Evolutionary conservation across 2,329 filamentous ascomycete genomes (phyloP), one percentile per base, ranked within the genome.

Genomic region (Madurella mycetomatis): DNA sequence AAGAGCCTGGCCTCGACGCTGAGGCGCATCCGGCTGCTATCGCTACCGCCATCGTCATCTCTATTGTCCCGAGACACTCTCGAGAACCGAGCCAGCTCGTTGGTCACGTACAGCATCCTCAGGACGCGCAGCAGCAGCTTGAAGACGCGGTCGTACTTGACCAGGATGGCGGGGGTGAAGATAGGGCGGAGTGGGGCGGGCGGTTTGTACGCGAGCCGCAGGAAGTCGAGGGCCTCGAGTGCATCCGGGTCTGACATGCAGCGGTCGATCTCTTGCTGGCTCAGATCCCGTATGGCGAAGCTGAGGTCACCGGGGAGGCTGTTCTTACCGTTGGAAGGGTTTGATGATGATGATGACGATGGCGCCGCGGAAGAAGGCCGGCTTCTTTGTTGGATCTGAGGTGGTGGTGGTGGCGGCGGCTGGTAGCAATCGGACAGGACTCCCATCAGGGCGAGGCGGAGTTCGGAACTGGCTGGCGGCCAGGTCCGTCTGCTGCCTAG

Each of bases 401-500:
- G 30, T n/a, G 25, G 25, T n/a, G 30, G 16, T 1, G 42, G 37
- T n/a, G 40, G 19, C 13, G 54, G 60, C 5, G 54, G 3, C 15
- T 64, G 70, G 62, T 90, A 90, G 59, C 84, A 89, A 60, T 96
- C 92, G 1, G 81, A 80, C 7, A 97, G 74, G 1, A 97, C 81
- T 0, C 90, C 91, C 80, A 92, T 95, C 16, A 99, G 76, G 0
- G 90, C 90, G 5, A 97, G 77, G 9, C 91, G 84, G n/a, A 99
- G 74, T 68, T 97, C 94, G 0, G 92, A 96, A 68, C 89, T 95
- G 19, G 91, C 91, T 4, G 94, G 94, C 25, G 94, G 94, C 94
- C 94, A 97, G 32, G 80, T 89, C 52, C 89, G 84, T 63, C 90
- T 82, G 2, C 82, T 83, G n/a, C 88, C 88, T 0, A 97, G 76